Conservation (phyloP, 345 rosid species). For the Adansonia digitata region DNA sequence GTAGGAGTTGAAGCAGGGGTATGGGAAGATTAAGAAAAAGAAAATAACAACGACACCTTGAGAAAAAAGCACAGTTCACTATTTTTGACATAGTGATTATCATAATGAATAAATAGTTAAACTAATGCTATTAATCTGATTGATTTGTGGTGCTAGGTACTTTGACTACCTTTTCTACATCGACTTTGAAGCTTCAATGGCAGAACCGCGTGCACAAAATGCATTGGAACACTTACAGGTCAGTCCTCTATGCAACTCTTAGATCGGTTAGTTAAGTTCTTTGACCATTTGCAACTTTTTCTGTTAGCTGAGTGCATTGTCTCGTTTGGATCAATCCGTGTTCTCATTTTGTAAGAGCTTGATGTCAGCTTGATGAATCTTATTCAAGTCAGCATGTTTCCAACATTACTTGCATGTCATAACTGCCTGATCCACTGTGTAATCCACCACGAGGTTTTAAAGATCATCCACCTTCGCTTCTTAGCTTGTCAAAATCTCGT, state of each 20-base stretch:
- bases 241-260: conserved; percentile 11
- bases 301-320: not conserved
- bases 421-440: not conserved
- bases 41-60: not conserved
- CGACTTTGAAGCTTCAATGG: conserved; percentile 96
- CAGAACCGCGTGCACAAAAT: conserved; percentile 72
- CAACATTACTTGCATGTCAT: not conserved
- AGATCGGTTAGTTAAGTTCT: too few relatives aligned
- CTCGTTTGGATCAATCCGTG: not conserved
- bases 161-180: conserved; percentile 87
- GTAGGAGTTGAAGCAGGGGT: too few relatives aligned
- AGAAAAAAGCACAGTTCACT: not conserved
- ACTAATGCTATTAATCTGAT: not conserved
- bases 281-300: too few relatives aligned
- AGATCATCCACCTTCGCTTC: not conserved
- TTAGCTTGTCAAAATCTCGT: not conserved
- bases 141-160: conserved; percentile 49
- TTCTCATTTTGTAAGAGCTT: not conserved
- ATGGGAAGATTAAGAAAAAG: not conserved
- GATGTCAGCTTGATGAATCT: not conserved
- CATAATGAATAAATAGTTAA: not conserved
- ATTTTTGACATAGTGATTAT: not conserved
- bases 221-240: conserved; percentile 88
- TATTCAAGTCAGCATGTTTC: not conserved
- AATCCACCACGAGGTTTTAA: not conserved